A percentile compares a stretch with the other conserved stretches of the same genome.
These are phyloP conservation scores for Zoysia japonica DNA, from an alignment of 176 grass and related monocot species.

Conservation along the genomic window DNA sequence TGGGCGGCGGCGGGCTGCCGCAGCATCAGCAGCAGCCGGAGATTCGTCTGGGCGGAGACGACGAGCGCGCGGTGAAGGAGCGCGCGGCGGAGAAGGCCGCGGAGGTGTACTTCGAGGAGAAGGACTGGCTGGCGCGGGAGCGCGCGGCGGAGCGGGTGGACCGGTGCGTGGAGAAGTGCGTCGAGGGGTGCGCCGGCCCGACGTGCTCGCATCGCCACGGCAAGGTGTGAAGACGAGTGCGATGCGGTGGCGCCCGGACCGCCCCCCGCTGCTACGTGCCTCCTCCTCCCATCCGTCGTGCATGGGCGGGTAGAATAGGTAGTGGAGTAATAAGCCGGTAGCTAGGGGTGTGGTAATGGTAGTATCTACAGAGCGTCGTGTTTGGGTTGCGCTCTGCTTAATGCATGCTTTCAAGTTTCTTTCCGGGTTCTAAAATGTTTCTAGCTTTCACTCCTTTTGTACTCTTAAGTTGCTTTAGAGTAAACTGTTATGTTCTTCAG, in stretches of 20 bases:
- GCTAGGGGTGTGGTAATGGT: too few relatives aligned
- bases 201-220: slow-evolving; percentile 49
- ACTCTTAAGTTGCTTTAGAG: too few relatives aligned
- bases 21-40: neutral
- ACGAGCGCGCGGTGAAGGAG: slow-evolving; percentile 39
- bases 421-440: too few relatives aligned
- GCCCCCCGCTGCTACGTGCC: neutral
- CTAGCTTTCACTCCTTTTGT: too few relatives aligned
- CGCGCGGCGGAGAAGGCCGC: slow-evolving; percentile 59
- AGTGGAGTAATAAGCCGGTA: too few relatives aligned
- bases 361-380: too few relatives aligned
- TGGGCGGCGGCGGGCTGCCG: slow-evolving; percentile 14
- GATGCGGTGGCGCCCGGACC: neutral
- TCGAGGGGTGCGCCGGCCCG: slow-evolving; percentile 41
- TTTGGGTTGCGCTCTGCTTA: too few relatives aligned
- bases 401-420: too few relatives aligned
- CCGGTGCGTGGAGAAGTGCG: slow-evolving; percentile 41
- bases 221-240: slow-evolving; percentile 41
- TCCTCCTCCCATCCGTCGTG: neutral
- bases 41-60: slow-evolving; percentile 31
- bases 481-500: too few relatives aligned
- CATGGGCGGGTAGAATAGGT: neutral
- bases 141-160: slow-evolving; percentile 38
- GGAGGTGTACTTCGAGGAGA: slow-evolving; percentile 59
- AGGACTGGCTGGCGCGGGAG: slow-evolving; percentile 34